Base-by-base conservation (phyloP, 2,329 filamentous ascomycete species). In the Kalaharituber pfeilii region DNA sequence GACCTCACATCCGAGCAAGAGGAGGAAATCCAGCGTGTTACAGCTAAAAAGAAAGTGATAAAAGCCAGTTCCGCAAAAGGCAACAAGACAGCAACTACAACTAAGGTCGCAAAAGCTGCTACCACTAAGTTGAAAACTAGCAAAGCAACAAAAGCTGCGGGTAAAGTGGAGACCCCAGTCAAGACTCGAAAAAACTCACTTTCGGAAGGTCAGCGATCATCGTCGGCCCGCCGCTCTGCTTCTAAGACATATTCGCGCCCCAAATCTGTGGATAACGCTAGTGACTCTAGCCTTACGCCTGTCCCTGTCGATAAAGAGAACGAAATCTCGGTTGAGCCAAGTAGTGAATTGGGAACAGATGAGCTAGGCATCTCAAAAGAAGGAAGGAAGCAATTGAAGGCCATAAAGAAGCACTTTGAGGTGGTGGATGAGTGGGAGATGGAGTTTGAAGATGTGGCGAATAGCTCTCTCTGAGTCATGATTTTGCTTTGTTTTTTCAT, bases 341-440 rank as follows among this genome's bases (percentile, higher is more conserved):
- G 42, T 25, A 47, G 42, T 47, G n/a, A 47, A 13, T 18, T 6
- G 15, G 42, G 42, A 22, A 5, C 15, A 13, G 42, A 47, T 25
- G 25, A 22, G 15, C 13, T 47, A 5, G 42, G 42, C 15, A 13
- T 47, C 15, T 11, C 15, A 18, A 65, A 67, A 24, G 67, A 74
- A 42, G 78, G 53, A 29, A 30, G 53, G 25, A 52, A 26, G 45
- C 55, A 80, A 69, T 69, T 84, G 57, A 76, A 76, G 66, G 70
- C 72, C 50, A 76, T 78, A 39, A 71, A 71, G 8, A 73, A 70
- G 64, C 82, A 82, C 67, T 84, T 84, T 62, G 73, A 76, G 65
- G 80, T 83, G 67, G 80, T 84, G 39, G 80, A 84, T 65, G 71
- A 74, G 67, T 84, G 79, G 79, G 73, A 80, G 67, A 68, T 84